Evolutionary conservation across 2,329 filamentous ascomycete species (phyloP), one percentile per base, ranked within the genome.

Genomic region (Macrophomina pseudophaseolina): DNA sequence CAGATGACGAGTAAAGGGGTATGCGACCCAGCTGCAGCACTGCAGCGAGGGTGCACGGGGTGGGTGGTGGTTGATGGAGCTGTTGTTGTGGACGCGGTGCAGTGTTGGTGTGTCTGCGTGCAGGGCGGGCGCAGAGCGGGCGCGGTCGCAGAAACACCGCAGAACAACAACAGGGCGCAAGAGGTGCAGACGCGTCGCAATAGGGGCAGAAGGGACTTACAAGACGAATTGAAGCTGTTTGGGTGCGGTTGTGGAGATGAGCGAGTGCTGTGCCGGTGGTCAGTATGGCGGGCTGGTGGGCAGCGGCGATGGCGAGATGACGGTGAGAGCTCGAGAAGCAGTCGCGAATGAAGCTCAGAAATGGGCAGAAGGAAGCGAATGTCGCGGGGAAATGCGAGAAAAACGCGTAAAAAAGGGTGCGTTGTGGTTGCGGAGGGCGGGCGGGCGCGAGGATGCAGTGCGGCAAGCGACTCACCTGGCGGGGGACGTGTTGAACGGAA

Each of bases 281-380:
- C 16, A 64, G 48, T 48, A 60, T 16, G 48, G 46, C 16, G 60
- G 33, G 60, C 35, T 52, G 60, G 38, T 16, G 11, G 60, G 33
- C 49, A 40, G 53, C 46, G 44, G 32, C 23, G 64, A 66, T 59
- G 59, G 66, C 42, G 48, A 65, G 44, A 38, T 66, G 40, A 48
- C 67, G 53, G 58, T 40, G 30, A 30, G 30, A 38, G 51, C 49
- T 14, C 68, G 67, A 68, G 69, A 66, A 67, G 68, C 66, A 78
- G 76, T 74, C 69, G 75, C 75, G 69, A 71, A 71, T 70, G 70
- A 65, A 48, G 67, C 66, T 65, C 65, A 67, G 65, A 69, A 70
- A 52, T 54, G 40, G 54, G 42, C 18, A 52, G 38, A 59, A 52
- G 16, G 51, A 72, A 67, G 56, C 69, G 63, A 68, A 67, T 68